Conservation (phyloP, 345 rosid genomes). For the Pseudoturritis turrita region DNA sequence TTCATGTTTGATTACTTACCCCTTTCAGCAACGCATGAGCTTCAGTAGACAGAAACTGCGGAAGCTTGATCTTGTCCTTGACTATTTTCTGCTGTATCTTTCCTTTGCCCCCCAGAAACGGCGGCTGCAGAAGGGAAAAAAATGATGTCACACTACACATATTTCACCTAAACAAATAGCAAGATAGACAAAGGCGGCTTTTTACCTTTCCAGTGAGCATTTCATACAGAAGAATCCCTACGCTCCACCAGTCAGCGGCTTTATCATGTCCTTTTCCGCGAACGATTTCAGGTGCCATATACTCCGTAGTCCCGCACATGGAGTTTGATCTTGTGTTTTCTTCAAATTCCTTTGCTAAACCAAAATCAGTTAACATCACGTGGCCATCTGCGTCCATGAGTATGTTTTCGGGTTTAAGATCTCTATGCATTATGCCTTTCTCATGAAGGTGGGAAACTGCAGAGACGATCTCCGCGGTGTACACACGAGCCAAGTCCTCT, state of each 20-base stretch:
- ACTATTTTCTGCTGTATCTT: conserved; percentile 78
- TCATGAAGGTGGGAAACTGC: conserved; percentile 90
- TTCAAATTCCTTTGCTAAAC: conserved; percentile 81
- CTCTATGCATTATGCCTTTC: conserved; percentile 98
- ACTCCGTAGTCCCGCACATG: conserved; percentile 88
- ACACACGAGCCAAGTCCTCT: conserved; percentile 89
- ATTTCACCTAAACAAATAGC: neutral
- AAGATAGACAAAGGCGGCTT: neutral
- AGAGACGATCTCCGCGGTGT: conserved; percentile 87
- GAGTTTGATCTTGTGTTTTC: conserved; percentile 89
- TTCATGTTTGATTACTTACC: conserved; percentile 34
- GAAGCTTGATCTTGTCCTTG: conserved; percentile 79
- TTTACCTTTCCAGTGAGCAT: conserved; percentile 90
- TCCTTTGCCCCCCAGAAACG: conserved; percentile 57
- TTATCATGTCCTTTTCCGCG: conserved; percentile 90
- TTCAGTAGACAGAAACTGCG: conserved; percentile 62
- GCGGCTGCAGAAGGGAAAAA: conserved; percentile 54
- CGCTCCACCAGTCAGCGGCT: conserved; percentile 99
- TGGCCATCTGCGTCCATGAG: conserved; percentile 86
- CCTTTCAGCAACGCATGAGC: conserved; percentile 81
- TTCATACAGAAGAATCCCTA: conserved; percentile 79
- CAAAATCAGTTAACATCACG: conserved; percentile 91
- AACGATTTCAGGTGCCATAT: conserved; percentile 93
- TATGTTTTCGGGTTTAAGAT: conserved; percentile 94
- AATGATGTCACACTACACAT: neutral